Base-by-base conservation (phyloP, 164 flowering plant genomes). In the Nymphaea thermarum region DNA sequence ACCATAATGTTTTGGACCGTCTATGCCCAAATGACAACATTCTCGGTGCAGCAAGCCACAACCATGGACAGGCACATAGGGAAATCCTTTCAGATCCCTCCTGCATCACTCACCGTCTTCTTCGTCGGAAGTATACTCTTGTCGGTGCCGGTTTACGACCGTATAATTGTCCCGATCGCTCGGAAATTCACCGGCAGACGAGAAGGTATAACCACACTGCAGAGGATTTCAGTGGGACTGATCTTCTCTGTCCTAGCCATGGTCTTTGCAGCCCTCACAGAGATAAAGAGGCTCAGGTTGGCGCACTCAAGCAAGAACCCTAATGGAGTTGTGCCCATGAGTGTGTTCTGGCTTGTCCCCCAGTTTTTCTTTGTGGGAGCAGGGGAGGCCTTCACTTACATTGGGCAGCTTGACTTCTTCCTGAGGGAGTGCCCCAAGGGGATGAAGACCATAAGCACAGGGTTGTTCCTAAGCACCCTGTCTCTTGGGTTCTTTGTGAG, bases 401-500 rank as follows among this genome's bases (percentile, higher is more conserved):
- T 93, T 0, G 99, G 99, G 43, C 99, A 95, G 74, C 90, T 95
- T 2, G 99, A 92, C 68, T 90, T 95, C 87, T 95, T 95, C 87
- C 88, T 95, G 71, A 95, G 96, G 0, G 86, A 85, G 61, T 86
- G 96, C 2, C 99, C 99, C 2, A 88, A 89, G 70, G 91, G 96
- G 4, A 95, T 95, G 99, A 95, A 92, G 71, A 84, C 97, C 2
- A 88, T 95, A 96, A 95, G 99, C 86, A 95, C 99, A 2, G 98
- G 98, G 8, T 88, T 92, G 64, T 95, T 92, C 81, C 84, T 95
- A 57, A 86, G 92, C 4, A 92, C 99, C 6, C 80, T 92, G 2
- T 86, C 99, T 0, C 82, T 95, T 5, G 99, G 99, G 0, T 95
- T 92, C 83, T 95, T 95, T 71, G 65, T 90, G 3, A 95, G 99